Percentiles rank a stretch among this genome's conserved stretches.
Conservation (phyloP, 1,139 yeast species). For the Zygosaccharomyces sapae region DNA sequence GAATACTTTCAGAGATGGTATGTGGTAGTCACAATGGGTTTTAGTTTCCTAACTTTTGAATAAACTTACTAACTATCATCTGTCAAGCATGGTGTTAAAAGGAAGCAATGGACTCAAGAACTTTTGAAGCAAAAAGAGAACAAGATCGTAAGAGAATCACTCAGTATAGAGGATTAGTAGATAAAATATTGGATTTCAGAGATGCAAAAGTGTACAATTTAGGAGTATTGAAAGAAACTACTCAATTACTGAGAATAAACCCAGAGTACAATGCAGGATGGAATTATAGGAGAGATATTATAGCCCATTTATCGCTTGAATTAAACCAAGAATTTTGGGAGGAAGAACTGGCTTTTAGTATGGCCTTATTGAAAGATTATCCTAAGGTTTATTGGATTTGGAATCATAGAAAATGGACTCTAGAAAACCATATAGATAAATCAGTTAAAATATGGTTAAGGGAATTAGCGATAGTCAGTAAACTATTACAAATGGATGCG, state of each 20-base stretch:
- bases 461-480: constrained; percentile 67
- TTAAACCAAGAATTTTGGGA: constrained; percentile 42
- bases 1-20: constrained; percentile 4
- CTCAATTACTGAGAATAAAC: constrained; percentile 56
- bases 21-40: background rate
- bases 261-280: constrained; percentile 89
- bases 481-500: constrained; percentile 64
- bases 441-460: constrained; percentile 49
- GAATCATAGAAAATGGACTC: constrained; percentile 88
- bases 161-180: constrained; percentile 48
- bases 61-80: background rate
- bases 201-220: constrained; percentile 36
- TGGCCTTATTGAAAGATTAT: constrained; percentile 53
- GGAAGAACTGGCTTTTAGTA: constrained; percentile 59
- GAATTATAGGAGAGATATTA: constrained; percentile 81
- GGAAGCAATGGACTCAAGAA: constrained; percentile 55
- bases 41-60: background rate
- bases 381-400: constrained; percentile 98
- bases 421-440: constrained; percentile 50
- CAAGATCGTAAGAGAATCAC: constrained; percentile 55
- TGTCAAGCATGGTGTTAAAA: constrained; percentile 63
- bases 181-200: constrained; percentile 42
- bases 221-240: constrained; percentile 50
- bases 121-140: constrained; percentile 51
- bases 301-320: constrained; percentile 35